phyloP scores from a whole-genome alignment of 176 grass and related monocot species.

The Rhynchospora tenuis region DNA sequence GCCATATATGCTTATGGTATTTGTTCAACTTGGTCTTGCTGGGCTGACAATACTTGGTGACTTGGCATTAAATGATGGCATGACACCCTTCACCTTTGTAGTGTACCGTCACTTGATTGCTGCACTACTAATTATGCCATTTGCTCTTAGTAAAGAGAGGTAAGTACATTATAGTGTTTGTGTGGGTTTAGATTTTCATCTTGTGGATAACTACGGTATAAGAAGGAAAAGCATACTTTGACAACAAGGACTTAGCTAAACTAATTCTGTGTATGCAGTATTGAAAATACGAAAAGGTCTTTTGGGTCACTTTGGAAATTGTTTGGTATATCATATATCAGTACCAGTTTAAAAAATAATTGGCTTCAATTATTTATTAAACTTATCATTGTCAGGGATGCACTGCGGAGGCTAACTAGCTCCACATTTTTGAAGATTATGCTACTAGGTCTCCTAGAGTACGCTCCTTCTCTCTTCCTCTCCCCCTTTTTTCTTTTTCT shows the following conservation, averaged over 20 bases:
- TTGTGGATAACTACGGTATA: neutral
- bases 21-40: constrained; percentile 19
- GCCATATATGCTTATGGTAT: constrained; percentile 24
- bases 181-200: neutral
- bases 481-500: neutral
- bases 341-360: neutral
- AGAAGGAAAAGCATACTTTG: neutral
- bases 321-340: neutral
- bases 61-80: constrained; percentile 29
- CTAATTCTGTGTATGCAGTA: neutral
- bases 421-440: constrained; percentile 23
- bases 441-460: constrained; percentile 24
- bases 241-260: neutral
- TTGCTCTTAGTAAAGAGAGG: constrained; percentile 26
- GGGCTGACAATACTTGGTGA: constrained; percentile 26
- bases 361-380: constrained; percentile 1
- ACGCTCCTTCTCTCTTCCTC: neutral
- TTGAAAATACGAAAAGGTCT: neutral
- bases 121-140: constrained; percentile 16
- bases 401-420: neutral
- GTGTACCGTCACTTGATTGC: constrained; percentile 28
- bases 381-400: constrained; percentile 21
- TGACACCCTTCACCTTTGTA: constrained; percentile 30
- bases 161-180: neutral
- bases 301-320: neutral